These are phyloP conservation scores for Verruconis gallopava DNA, from an alignment of 2,329 filamentous ascomycete species.

Conservation along the genomic window DNA sequence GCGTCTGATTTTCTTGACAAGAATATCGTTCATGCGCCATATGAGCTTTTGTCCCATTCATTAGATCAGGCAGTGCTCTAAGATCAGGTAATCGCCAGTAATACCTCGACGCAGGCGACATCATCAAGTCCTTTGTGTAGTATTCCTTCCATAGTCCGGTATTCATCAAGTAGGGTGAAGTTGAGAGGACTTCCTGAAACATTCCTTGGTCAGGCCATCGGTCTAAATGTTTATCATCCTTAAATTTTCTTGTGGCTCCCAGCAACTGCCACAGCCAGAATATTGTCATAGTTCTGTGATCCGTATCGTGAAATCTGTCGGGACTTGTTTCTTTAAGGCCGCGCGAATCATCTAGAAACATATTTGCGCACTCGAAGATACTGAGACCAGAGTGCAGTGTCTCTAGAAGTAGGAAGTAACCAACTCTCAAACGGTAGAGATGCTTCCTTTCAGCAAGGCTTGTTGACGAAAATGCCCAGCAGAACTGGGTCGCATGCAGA, in stretches of 20 bases:
- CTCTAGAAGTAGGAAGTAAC: conserved; percentile 2
- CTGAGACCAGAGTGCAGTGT: not conserved
- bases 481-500: not conserved
- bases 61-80: not conserved
- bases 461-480: not conserved
- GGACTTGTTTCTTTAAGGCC: not conserved
- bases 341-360: not conserved
- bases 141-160: conserved; percentile 1
- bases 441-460: conserved; percentile 3
- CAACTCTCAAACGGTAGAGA: not conserved
- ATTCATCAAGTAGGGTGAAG: not conserved
- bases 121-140: conserved; percentile 2
- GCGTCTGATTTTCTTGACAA: not conserved
- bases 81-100: conserved; percentile 5
- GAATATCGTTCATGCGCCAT: not conserved
- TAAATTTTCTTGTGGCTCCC: not conserved
- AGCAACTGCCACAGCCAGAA: conserved; percentile 6
- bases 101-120: not conserved
- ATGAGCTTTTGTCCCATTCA: not conserved
- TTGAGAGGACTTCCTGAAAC: conserved; percentile 1
- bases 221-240: not conserved
- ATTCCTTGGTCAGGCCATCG: not conserved
- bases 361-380: not conserved
- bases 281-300: conserved; percentile 6
- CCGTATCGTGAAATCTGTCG: conserved; percentile 1